Percentiles rank a stretch among this genome's conserved stretches.
Conservation (phyloP, 169 alveolate species). For the Plasmodium chabaudi region DNA sequence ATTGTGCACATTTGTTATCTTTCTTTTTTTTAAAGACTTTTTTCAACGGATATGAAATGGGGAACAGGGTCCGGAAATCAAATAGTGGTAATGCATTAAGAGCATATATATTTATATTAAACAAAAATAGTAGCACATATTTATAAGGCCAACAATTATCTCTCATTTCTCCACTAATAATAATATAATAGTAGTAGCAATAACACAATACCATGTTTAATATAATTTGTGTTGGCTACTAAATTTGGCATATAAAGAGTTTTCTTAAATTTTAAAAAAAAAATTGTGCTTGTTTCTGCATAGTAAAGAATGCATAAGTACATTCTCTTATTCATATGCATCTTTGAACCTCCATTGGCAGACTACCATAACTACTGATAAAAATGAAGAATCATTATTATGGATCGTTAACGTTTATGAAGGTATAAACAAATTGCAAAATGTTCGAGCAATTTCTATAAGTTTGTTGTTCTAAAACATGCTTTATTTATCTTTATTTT, state of each 20-base stretch:
- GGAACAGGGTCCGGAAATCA: constrained; percentile 74
- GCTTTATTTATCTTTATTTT: not conserved
- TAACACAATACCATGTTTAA: no score
- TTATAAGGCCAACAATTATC: no score
- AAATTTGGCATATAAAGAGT: no score
- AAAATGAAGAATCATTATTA: constrained; percentile 34
- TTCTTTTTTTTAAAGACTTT: constrained; percentile 37
- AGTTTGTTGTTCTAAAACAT: not conserved
- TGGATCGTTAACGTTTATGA: constrained; percentile 72
- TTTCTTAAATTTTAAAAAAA: no score
- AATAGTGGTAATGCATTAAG: constrained; percentile 41
- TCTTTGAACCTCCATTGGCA: constrained; percentile 2
- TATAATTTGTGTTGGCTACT: no score
- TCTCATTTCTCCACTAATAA: no score
- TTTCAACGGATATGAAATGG: constrained; percentile 75
- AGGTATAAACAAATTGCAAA: constrained; percentile 22
- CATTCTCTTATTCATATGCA: not conserved
- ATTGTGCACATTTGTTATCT: not conserved
- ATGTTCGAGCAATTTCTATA: not conserved
- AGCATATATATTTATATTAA: not conserved
- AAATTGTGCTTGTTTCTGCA: no score
- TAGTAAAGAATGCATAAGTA: not conserved
- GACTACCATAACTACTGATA: constrained; percentile 55
- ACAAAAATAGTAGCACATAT: not conserved
- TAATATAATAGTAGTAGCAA: no score